These are phyloP conservation scores for Craterostigma plantagineum DNA, from an alignment of 257 asterid genomes.

Conservation along the genomic window DNA sequence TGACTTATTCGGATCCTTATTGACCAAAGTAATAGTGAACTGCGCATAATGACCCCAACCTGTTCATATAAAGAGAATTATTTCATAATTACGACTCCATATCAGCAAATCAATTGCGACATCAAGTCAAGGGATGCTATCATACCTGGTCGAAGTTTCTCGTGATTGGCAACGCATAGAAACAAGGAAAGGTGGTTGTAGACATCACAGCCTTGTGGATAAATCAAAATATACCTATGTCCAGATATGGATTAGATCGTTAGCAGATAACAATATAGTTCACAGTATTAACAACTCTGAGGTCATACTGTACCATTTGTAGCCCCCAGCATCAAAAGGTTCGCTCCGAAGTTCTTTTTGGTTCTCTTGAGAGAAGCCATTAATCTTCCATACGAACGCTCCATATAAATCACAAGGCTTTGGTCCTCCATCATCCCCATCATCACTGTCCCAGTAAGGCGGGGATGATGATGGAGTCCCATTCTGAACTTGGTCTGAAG, in stretches of 20 bases:
- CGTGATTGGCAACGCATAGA: slow-evolving; percentile 94
- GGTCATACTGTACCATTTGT: slow-evolving; percentile 27
- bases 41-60: slow-evolving; percentile 99
- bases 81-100: background rate
- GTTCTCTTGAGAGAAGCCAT: slow-evolving; percentile 33
- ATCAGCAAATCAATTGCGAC: background rate
- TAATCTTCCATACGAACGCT: slow-evolving; percentile 39
- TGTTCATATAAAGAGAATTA: slow-evolving; percentile 10
- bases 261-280: background rate
- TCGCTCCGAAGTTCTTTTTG: slow-evolving; percentile 43
- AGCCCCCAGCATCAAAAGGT: slow-evolving; percentile 49
- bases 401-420: slow-evolving; percentile 39
- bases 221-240: slow-evolving; percentile 90
- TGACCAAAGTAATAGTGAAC: slow-evolving; percentile 87
- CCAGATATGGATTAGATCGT: too few relatives aligned
- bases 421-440: slow-evolving; percentile 28
- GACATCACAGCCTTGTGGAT: slow-evolving; percentile 95
- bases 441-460: slow-evolving; percentile 67
- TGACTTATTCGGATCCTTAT: slow-evolving; percentile 85
- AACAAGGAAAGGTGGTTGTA: slow-evolving; percentile 89
- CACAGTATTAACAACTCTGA: background rate
- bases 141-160: slow-evolving; percentile 90
- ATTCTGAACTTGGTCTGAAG: slow-evolving; percentile 47
- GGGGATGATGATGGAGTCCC: slow-evolving; percentile 56
- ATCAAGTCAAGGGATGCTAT: slow-evolving; percentile 1